Conservation (phyloP, 495 filamentous ascomycete species). For the Podospora appendiculata region DNA sequence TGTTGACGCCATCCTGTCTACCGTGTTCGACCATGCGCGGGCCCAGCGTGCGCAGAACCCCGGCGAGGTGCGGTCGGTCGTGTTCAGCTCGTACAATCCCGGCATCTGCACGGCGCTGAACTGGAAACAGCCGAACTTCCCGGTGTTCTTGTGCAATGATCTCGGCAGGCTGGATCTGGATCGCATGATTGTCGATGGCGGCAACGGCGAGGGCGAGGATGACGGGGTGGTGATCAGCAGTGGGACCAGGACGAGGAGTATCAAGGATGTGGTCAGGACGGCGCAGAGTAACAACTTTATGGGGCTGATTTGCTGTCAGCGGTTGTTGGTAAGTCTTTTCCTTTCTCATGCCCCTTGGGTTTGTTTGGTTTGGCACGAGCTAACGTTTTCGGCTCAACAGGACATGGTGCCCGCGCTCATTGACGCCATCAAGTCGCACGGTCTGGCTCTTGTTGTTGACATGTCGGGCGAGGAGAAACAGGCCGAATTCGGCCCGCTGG, state of each 20-base stretch:
- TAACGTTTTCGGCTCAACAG: slow-evolving; percentile 41
- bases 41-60: slow-evolving; percentile 57
- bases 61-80: slow-evolving; percentile 69
- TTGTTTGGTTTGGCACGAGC: background rate
- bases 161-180: slow-evolving; percentile 51
- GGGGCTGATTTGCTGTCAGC: slow-evolving; percentile 85
- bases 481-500: slow-evolving; percentile 15
- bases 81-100: slow-evolving; percentile 86
- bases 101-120: slow-evolving; percentile 88
- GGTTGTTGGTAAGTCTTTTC: slow-evolving; percentile 61
- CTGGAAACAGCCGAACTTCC: slow-evolving; percentile 99
- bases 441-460: slow-evolving; percentile 87
- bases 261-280: slow-evolving; percentile 91
- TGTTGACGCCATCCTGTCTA: slow-evolving; percentile 71
- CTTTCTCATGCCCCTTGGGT: background rate
- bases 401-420: slow-evolving; percentile 88
- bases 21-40: slow-evolving; percentile 88
- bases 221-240: slow-evolving; percentile 39
- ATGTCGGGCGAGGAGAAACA: slow-evolving; percentile 46
- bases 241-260: slow-evolving; percentile 65
- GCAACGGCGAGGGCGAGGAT: background rate
- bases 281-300: slow-evolving; percentile 97
- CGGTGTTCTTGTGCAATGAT: slow-evolving; percentile 90
- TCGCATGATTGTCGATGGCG: background rate
- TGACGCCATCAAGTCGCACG: slow-evolving; percentile 87